phyloP scores from a whole-genome alignment of 1,284 basidiomycete species.

The Cryptococcus hybrid region DNA sequence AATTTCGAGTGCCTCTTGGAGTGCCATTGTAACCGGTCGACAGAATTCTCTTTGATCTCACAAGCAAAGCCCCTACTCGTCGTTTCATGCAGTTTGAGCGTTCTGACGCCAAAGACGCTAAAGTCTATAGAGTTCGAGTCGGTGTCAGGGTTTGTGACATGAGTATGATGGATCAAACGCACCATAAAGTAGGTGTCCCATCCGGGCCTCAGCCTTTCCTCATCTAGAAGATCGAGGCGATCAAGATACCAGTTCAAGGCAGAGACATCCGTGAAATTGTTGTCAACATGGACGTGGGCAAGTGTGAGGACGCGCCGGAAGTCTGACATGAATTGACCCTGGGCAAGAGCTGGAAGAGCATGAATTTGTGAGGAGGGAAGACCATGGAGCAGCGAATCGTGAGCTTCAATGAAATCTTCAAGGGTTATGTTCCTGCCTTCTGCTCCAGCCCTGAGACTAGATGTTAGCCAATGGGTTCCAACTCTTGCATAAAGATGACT shows the following conservation, averaged over 20 bases:
- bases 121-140: conserved; percentile 56
- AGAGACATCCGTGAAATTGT: conserved; percentile 61
- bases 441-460: neutral
- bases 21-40: conserved; percentile 99
- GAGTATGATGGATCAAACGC: conserved; percentile 19
- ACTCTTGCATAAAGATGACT: conserved; percentile 18
- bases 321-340: conserved; percentile 14
- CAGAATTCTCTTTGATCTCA: conserved; percentile 76
- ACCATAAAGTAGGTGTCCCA: conserved; percentile 99
- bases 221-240: conserved; percentile 64
- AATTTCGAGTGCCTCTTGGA: conserved; percentile 81
- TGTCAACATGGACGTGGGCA: conserved; percentile 65
- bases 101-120: conserved; percentile 81
- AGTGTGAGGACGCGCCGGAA: conserved; percentile 41
- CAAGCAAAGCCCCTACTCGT: conserved; percentile 87
- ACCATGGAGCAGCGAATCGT: conserved; percentile 58
- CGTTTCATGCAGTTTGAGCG: conserved; percentile 98
- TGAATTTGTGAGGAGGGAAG: conserved; percentile 14
- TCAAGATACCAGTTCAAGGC: conserved; percentile 66
- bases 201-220: conserved; percentile 72
- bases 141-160: neutral
- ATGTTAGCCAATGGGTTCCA: neutral
- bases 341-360: conserved; percentile 12
- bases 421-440: conserved; percentile 52
- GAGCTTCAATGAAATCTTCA: conserved; percentile 63